Evolutionary conservation across 768 basidiomycete genomes (phyloP).

Genomic region (Podaxis sp.): DNA sequence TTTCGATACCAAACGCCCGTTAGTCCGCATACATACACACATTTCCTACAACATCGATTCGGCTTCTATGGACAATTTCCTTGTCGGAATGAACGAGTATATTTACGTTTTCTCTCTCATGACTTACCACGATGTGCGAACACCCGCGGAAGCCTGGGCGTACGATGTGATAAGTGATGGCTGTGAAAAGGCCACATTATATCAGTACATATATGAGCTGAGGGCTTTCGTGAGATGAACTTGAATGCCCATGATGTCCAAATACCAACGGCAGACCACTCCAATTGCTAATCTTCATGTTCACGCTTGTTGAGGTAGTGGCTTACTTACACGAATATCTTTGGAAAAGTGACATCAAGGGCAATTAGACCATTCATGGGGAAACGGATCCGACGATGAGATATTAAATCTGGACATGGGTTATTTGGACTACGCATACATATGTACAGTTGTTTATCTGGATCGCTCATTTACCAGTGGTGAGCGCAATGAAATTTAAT

Average conservation of each 20-base stretch:
- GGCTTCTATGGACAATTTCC: not conserved
- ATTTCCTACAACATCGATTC: constrained; percentile 5
- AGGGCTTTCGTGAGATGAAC: not conserved
- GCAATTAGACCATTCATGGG: constrained; percentile 6
- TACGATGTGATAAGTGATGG: constrained; percentile 2
- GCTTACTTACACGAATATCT: not conserved
- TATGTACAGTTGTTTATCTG: not conserved
- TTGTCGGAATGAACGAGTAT: constrained; percentile 4
- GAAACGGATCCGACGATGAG: not conserved
- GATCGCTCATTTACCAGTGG: not conserved
- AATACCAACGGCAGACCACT: not conserved
- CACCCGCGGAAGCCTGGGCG: not conserved
- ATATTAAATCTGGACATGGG: not conserved
- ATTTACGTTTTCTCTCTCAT: constrained; percentile 1
- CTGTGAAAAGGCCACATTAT: not conserved
- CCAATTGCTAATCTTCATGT: not conserved
- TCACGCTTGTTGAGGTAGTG: not conserved
- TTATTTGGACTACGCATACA: not conserved
- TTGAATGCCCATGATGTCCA: not conserved
- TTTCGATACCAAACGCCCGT: constrained; percentile 10
- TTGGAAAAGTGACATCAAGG: not conserved
- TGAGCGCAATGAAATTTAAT: constrained; percentile 1
- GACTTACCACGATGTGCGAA: not conserved
- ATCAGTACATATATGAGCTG: not conserved
- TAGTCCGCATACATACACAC: constrained; percentile 7